Evolutionary conservation across 495 filamentous ascomycete species (phyloP).

Genomic region (Cudoniella acicularis): DNA sequence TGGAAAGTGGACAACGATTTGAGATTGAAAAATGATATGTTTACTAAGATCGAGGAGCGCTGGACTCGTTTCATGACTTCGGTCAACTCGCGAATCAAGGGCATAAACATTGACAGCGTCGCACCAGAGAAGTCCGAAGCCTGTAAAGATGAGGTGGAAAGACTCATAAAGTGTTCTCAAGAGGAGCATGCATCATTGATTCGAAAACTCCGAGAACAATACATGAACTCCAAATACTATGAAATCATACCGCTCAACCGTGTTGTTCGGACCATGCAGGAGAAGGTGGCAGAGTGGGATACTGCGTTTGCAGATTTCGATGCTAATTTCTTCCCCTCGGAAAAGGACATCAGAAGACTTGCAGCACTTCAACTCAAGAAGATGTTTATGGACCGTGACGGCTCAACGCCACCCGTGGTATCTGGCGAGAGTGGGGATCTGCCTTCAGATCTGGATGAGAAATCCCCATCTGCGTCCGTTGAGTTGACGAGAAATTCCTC

Average conservation of each 20-base stretch:
- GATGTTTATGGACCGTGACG: conserved; percentile 85
- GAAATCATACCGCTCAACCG: conserved; percentile 91
- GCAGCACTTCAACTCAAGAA: conserved; percentile 91
- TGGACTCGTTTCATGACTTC: conserved; percentile 83
- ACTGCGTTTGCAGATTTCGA: conserved; percentile 85
- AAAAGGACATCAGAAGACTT: conserved; percentile 92
- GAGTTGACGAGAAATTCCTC: conserved; percentile 39
- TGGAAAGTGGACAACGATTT: conserved; percentile 97
- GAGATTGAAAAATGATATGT: conserved; percentile 88
- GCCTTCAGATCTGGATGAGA: conserved; percentile 42
- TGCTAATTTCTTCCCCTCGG: conserved; percentile 88
- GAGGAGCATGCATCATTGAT: conserved; percentile 74
- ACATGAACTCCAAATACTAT: conserved; percentile 91
- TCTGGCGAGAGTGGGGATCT: conserved; percentile 56
- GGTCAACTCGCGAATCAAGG: conserved; percentile 74
- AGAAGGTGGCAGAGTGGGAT: conserved; percentile 94
- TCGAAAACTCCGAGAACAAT: conserved; percentile 78
- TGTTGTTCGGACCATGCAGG: conserved; percentile 81
- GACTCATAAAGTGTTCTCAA: conserved; percentile 65
- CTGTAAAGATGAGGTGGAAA: conserved; percentile 77
- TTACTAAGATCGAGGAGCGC: conserved; percentile 68
- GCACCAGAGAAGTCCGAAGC: conserved; percentile 77
- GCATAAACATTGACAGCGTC: conserved; percentile 87
- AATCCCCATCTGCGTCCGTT: conserved; percentile 31
- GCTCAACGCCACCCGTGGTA: conserved; percentile 64